phyloP scores from a whole-genome alignment of 352 stramenopile species.

The Globisporangium nagaii region DNA sequence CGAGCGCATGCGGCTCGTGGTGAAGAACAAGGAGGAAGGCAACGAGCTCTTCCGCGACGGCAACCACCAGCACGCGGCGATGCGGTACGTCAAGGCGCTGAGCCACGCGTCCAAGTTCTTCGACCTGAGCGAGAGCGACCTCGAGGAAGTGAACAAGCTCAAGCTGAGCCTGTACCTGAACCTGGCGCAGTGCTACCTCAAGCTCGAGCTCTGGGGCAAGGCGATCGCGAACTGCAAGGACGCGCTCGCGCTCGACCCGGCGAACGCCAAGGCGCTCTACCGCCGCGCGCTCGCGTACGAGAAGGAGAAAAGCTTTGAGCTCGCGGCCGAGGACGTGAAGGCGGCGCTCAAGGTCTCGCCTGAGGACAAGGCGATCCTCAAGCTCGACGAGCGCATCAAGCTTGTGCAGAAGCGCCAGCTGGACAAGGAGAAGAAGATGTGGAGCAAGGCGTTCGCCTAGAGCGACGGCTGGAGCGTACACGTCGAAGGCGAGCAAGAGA shows the following conservation, averaged over 20 bases:
- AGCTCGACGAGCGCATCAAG: constrained; percentile 72
- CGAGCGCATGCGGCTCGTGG: constrained; percentile 91
- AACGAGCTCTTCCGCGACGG: constrained; percentile 92
- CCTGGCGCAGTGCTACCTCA: constrained; percentile 91
- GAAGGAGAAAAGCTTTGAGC: constrained; percentile 83
- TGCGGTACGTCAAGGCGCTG: constrained; percentile 90
- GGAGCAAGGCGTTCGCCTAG: constrained; percentile 76
- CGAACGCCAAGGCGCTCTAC: constrained; percentile 86
- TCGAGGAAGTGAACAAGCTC: constrained; percentile 83
- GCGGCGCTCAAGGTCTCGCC: constrained; percentile 43
- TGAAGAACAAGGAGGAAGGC: constrained; percentile 95
- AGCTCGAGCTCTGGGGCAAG: constrained; percentile 88
- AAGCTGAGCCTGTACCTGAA: constrained; percentile 92
- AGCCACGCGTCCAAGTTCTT: constrained; percentile 91
- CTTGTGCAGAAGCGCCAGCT: constrained; percentile 63
- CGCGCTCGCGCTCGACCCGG: constrained; percentile 63
- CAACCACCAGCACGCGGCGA: constrained; percentile 84
- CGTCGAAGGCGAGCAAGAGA: no score
- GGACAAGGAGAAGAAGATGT: constrained; percentile 91
- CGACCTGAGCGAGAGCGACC: constrained; percentile 76
- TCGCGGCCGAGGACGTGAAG: constrained; percentile 58
- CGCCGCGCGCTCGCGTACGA: constrained; percentile 81
- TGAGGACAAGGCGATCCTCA: constrained; percentile 74
- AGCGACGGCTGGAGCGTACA: no score
- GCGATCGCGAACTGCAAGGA: constrained; percentile 84